Conservation (phyloP, 2,329 filamentous ascomycete genomes). For the Penicillium sp. region DNA sequence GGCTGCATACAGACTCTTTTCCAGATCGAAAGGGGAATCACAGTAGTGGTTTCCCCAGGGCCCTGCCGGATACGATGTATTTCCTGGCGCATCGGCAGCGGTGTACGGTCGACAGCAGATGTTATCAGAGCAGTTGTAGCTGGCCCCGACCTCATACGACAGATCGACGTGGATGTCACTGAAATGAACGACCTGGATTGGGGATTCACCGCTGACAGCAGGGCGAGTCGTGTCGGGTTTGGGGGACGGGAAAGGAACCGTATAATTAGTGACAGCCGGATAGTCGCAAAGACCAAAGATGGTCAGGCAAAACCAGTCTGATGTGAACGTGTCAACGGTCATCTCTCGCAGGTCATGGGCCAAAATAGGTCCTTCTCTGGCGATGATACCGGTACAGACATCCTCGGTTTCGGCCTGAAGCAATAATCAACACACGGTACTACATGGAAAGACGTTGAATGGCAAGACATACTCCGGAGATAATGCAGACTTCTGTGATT, state of each 20-base stretch:
- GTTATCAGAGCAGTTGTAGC: conserved; percentile 54
- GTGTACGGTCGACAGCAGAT: conserved; percentile 58
- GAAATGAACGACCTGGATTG: conserved; percentile 56
- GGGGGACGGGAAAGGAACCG: conserved; percentile 42
- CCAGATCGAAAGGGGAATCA: conserved; percentile 49
- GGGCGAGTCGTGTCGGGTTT: conserved; percentile 38
- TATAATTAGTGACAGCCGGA: conserved; percentile 43
- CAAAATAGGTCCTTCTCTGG: conserved; percentile 52
- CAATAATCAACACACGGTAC: no score
- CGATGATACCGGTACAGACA: conserved; percentile 53
- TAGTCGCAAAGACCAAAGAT: conserved; percentile 53
- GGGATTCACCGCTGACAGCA: conserved; percentile 44
- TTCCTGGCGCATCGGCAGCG: conserved; percentile 45
- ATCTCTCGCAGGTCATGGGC: conserved; percentile 49
- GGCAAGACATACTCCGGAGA: conserved; percentile 27
- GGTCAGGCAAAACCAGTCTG: conserved; percentile 51
- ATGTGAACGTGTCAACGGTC: conserved; percentile 47
- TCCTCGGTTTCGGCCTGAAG: conserved; percentile 49
- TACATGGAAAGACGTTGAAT: background rate
- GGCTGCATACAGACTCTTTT: conserved; percentile 51
- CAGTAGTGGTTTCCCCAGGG: conserved; percentile 52
- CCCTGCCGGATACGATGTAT: conserved; percentile 48
- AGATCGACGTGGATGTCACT: conserved; percentile 59
- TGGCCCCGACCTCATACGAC: conserved; percentile 52
- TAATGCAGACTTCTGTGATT: conserved; percentile 34